phyloP scores from a whole-genome alignment of 352 stramenopile species.

The Globisporangium megalacanthum region DNA sequence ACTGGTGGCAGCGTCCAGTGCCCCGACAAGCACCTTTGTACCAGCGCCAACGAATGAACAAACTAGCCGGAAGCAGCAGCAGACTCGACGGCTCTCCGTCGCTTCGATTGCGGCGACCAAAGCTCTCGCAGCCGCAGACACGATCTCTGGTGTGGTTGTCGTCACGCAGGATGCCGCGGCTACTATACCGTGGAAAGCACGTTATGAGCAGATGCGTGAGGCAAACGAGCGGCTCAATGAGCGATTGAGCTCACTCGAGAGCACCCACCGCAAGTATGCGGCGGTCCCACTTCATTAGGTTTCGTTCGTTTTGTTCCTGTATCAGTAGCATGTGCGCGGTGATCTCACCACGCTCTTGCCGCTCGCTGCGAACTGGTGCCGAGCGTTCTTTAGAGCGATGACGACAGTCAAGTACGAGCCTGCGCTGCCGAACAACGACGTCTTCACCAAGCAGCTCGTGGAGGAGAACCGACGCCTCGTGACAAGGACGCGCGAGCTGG shows the following conservation, averaged over 20 bases:
- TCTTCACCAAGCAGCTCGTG: slow-evolving; percentile 59
- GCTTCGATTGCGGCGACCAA: no score
- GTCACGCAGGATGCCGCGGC: slow-evolving; percentile 28
- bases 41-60: no score
- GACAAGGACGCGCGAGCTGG: slow-evolving; percentile 24
- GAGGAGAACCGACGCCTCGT: slow-evolving; percentile 51
- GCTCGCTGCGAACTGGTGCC: background rate
- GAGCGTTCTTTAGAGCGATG: slow-evolving; percentile 32
- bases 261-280: slow-evolving; percentile 29
- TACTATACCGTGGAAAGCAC: slow-evolving; percentile 31
- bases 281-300: no score
- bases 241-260: slow-evolving; percentile 26
- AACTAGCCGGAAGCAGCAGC: no score
- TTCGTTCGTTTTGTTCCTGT: background rate
- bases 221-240: slow-evolving; percentile 32
- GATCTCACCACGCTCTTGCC: background rate
- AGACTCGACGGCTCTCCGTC: no score
- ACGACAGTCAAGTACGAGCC: slow-evolving; percentile 54
- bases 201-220: slow-evolving; percentile 26
- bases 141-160: slow-evolving; percentile 21
- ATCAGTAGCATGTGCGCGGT: background rate
- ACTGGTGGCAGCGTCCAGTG: no score
- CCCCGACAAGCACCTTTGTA: no score
- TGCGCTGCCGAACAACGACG: slow-evolving; percentile 53
- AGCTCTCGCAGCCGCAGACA: slow-evolving; percentile 3